Percentiles rank a stretch among this genome's conserved stretches.
These are phyloP conservation scores for Fallopia convolvulus DNA, from an alignment of 148 eudicot genomes.

Conservation along the genomic window DNA sequence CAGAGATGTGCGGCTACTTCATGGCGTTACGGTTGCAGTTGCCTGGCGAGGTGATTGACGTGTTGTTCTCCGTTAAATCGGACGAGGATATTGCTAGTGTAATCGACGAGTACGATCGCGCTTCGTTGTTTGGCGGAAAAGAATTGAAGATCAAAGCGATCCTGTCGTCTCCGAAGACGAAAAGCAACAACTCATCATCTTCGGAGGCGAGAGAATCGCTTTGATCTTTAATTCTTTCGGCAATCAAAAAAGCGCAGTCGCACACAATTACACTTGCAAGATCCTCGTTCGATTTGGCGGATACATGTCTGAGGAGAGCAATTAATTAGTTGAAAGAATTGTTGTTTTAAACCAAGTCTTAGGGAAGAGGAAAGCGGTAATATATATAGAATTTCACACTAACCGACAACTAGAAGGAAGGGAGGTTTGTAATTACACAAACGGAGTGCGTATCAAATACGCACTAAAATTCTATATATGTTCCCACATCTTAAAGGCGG, in stretches of 20 bases:
- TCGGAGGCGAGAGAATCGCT: conserved; percentile 44
- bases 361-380: not conserved
- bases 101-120: conserved; percentile 60
- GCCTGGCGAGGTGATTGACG: conserved; percentile 73
- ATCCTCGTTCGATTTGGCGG: conserved; percentile 64
- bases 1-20: conserved; percentile 49
- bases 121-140: conserved; percentile 22
- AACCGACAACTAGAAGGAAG: too few relatives aligned
- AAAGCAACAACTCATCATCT: conserved; percentile 18
- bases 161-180: conserved; percentile 34
- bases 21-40: conserved; percentile 55
- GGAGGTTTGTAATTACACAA: too few relatives aligned
- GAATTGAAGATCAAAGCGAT: conserved; percentile 66
- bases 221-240: conserved; percentile 55
- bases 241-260: conserved; percentile 31
- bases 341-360: not conserved
- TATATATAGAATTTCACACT: not conserved
- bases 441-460: not conserved
- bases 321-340: not conserved
- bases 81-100: conserved; percentile 57
- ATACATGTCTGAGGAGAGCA: not conserved
- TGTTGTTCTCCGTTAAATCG: conserved; percentile 49
- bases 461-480: too few relatives aligned
- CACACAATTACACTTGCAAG: conserved; percentile 46
- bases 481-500: too few relatives aligned